Base-by-base conservation (phyloP, 345 rosid species). In the Aurinia saxatilis region DNA sequence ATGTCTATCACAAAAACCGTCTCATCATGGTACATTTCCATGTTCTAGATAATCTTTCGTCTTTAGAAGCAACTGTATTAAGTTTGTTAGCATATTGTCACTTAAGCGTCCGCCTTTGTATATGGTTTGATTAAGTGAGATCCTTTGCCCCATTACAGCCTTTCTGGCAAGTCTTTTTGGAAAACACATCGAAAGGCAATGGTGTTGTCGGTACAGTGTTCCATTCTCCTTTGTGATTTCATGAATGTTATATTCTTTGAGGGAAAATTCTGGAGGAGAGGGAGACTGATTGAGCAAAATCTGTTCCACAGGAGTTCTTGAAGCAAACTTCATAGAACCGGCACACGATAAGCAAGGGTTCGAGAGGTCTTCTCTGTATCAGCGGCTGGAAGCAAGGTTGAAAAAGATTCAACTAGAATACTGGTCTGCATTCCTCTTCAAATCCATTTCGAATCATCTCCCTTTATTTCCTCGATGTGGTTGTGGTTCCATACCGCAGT, bases 331-430 rank as follows among this genome's bases (percentile, higher is more conserved):
- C 76, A 81, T 90, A 33, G 97, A 93, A 79, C 99, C 99, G 8
- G 86, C 97, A 8, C 99, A 93, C 69, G 90, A 93, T 76, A 93
- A 93, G 81, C 99, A 93, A 55, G 96, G 84, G 62, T 93, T 93
- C 60, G 99, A 93, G 84, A 84, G 97, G 74, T 93, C 99, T 19
- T 74, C 91, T 21, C 31, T 90, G 30, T 90, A 73, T 79, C 72
- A 81, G 12, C 77, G 97, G 66, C 75, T 93, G 39, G 97, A 90
- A 75, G 38, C 77, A 49, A 84, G 48, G 76, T 90, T 93, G 73
- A 93, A 80, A 67, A 91, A 79, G 50, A 85, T 87, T 53, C 77
- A 30, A 0, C 4, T 40, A 27, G 91, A 82, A 1, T 93, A 81
- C 88, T 89, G 97, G 99, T 93, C 64, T 55, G 89, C 75, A 60